A percentile compares a stretch with the other conserved stretches of the same genome.
phyloP scores from a whole-genome alignment of 2,329 filamentous ascomycete genomes.

The Tricladium varicosporioides region DNA sequence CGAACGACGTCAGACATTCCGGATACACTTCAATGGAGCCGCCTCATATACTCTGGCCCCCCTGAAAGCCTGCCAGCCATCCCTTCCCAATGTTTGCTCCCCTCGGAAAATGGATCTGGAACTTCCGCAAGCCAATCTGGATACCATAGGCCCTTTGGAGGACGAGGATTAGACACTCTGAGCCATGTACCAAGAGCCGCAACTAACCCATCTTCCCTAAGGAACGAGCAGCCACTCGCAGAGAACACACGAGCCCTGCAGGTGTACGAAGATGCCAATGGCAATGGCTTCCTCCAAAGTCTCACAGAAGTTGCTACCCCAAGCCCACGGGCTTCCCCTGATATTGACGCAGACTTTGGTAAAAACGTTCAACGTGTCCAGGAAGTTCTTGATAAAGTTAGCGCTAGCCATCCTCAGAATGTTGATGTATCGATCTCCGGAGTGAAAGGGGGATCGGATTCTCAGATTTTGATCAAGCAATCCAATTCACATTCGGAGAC shows the following conservation, averaged over 20 bases:
- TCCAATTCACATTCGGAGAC: slow-evolving; percentile 12
- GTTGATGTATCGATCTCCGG: slow-evolving; percentile 7
- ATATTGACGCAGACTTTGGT: slow-evolving; percentile 15
- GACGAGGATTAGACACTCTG: slow-evolving; percentile 27
- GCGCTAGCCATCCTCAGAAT: slow-evolving; percentile 12
- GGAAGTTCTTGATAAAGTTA: slow-evolving; percentile 21
- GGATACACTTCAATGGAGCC: slow-evolving; percentile 30
- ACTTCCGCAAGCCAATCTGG: slow-evolving; percentile 26
- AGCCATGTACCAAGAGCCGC: slow-evolving; percentile 24
- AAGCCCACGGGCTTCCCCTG: slow-evolving; percentile 22
- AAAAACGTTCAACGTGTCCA: slow-evolving; percentile 19
- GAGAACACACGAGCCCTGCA: slow-evolving; percentile 20
- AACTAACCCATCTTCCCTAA: background rate
- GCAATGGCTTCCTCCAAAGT: slow-evolving; percentile 28
- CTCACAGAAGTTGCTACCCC: slow-evolving; percentile 31
- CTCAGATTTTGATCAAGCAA: slow-evolving; percentile 22
- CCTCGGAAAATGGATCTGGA: slow-evolving; percentile 32
- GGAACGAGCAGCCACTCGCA: slow-evolving; percentile 1
- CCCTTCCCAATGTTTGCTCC: slow-evolving; percentile 36
- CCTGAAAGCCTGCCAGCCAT: slow-evolving; percentile 32
- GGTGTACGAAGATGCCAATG: slow-evolving; percentile 28
- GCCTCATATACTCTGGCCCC: slow-evolving; percentile 26
- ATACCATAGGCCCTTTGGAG: slow-evolving; percentile 28
- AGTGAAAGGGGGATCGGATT: slow-evolving; percentile 10
- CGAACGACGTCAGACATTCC: slow-evolving; percentile 15